Evolutionary conservation across 192 early-diverging fungal species (phyloP), one percentile per base, ranked within the genome.

Genomic region (Borealophlyctis nickersoniae): DNA sequence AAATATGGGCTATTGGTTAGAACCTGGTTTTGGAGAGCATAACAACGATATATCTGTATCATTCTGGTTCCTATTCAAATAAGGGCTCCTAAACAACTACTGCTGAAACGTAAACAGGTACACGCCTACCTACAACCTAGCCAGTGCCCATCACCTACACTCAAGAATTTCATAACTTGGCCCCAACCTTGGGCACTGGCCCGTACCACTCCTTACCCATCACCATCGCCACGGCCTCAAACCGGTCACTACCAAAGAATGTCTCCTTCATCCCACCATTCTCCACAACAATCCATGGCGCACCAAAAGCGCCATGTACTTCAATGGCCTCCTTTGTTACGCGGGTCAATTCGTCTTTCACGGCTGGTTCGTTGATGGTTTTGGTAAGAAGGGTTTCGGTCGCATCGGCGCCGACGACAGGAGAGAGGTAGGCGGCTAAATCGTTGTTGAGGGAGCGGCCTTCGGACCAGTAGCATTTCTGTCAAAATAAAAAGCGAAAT

Each of bases 241-340:
- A 36, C 14, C 72, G 67, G 54, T 81, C 79, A 29, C 67, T 68
- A 9, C 79, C 79, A 65, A 81, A 81, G 54, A 77, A 73, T 7
- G 36, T 35, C 48, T 58, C 53, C 33, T 22, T 58, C 34, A 63
- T n/a, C 14, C 64, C 66, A 5, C 35, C 45, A 9, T 52, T n/a
- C 13, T 66, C 51, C 0, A 73, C 63, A 24, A 77, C 58, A 19
- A 77, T 35, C 65, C 74, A 76, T 26, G 79, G 79, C 4, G 65
- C 54, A 2, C 79, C 79, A 68, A 71, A 77, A 32, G 65, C 66
- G 36, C 79, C 79, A n/a, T 55, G 36, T n/a, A n/a, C n/a, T 32
- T 77, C 66, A 2, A 73, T 51, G 11, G 63, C 62, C 5, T 65
- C 63, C 36, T 63, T 55, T 3, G 75, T 73, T 7, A 55, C 66